Evolutionary conservation across 2,329 filamentous ascomycete genomes (phyloP).

Genomic region (Fusarium napiforme): DNA sequence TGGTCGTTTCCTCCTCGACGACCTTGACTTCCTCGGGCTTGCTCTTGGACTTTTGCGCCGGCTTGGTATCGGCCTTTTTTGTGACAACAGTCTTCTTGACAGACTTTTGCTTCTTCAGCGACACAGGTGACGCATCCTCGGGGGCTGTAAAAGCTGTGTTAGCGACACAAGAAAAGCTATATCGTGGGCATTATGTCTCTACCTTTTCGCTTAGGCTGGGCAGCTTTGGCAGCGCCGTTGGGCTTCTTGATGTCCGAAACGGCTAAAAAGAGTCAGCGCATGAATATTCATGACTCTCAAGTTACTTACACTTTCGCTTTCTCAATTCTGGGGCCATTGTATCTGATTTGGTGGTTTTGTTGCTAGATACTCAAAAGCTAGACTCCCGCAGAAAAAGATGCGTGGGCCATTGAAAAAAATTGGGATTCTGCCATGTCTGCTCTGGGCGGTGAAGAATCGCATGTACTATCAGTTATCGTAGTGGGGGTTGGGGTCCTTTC

Average conservation of each 20-base stretch:
- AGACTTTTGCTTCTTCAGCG: slow-evolving; percentile 59
- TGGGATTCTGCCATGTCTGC: slow-evolving; percentile 50
- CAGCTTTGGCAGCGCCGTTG: slow-evolving; percentile 47
- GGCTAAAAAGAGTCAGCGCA: slow-evolving; percentile 41
- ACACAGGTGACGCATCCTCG: slow-evolving; percentile 58
- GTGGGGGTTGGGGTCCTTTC: slow-evolving; percentile 32
- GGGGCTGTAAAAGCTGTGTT: slow-evolving; percentile 49
- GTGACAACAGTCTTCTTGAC: slow-evolving; percentile 45
- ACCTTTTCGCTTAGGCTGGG: slow-evolving; percentile 53
- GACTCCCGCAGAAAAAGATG: slow-evolving; percentile 41
- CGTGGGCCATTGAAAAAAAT: slow-evolving; percentile 47
- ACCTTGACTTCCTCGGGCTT: slow-evolving; percentile 46
- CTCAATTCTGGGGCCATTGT: slow-evolving; percentile 61
- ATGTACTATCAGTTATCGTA: slow-evolving; percentile 42
- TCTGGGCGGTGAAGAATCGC: slow-evolving; percentile 46
- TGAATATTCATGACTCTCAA: background rate
- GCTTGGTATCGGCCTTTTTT: slow-evolving; percentile 48
- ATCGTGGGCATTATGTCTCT: slow-evolving; percentile 27
- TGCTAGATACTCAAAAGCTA: slow-evolving; percentile 34
- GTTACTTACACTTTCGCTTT: slow-evolving; percentile 50
- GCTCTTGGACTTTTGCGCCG: slow-evolving; percentile 47
- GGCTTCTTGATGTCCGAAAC: slow-evolving; percentile 47
- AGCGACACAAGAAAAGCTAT: slow-evolving; percentile 28
- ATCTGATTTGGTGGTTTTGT: slow-evolving; percentile 35
- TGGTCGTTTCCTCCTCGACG: slow-evolving; percentile 45